Conservation (phyloP, 192 early-diverging fungal genomes). For the Umbelopsis ramanniana region DNA sequence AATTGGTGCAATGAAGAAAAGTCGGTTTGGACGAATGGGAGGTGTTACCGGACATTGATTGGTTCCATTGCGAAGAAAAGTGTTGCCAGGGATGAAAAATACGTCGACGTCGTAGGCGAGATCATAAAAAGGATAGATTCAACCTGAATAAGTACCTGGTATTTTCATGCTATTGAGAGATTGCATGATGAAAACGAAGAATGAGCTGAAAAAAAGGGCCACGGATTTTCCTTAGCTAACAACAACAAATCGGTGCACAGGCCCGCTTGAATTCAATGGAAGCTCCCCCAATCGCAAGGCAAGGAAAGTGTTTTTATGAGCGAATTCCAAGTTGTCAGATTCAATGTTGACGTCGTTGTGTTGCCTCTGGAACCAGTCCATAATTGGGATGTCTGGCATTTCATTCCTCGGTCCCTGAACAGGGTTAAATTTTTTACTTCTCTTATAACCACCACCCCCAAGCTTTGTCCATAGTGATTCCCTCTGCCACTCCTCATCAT, state of each 20-base stretch:
- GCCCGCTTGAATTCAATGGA: not conserved
- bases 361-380: not conserved
- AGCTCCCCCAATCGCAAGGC: not conserved
- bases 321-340: too few species aligned
- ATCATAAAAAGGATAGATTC: too few species aligned
- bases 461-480: constrained; percentile 8
- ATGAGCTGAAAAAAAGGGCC: not conserved
- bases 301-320: not conserved
- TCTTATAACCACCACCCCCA: not conserved
- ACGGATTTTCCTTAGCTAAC: not conserved
- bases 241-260: constrained; percentile 11
- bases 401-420: constrained; percentile 20
- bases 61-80: too few species aligned
- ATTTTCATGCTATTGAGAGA: constrained; percentile 18
- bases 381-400: not conserved
- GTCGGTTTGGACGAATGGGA: too few species aligned
- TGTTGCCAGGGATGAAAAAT: too few species aligned
- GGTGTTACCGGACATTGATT: too few species aligned
- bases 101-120: too few species aligned
- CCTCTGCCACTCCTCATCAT: not conserved
- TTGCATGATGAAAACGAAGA: constrained; percentile 8
- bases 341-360: not conserved
- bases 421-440: not conserved
- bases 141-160: not conserved
- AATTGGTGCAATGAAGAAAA: too few species aligned